A percentile compares a stretch with the other conserved stretches of the same genome.
Conservation (phyloP, 768 basidiomycete genomes). For the Macrolepiota albuminosa region DNA sequence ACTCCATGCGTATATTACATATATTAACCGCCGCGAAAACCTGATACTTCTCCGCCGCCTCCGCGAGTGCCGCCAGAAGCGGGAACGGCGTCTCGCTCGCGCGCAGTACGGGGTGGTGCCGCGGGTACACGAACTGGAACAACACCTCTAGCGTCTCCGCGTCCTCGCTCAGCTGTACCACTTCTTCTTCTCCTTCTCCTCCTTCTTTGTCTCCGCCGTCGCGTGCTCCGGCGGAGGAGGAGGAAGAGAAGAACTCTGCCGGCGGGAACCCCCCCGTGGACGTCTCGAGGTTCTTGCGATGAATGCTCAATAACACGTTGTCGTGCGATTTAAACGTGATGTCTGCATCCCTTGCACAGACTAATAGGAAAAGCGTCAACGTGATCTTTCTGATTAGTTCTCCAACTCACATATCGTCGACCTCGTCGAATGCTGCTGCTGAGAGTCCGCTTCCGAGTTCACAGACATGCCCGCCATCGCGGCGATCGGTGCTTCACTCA, state of each 20-base stretch:
- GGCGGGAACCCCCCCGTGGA: constrained; percentile 1
- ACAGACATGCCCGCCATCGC: neutral
- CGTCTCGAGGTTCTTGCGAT: constrained; percentile 6
- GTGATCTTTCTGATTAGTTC: neutral
- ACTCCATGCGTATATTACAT: constrained; percentile 6
- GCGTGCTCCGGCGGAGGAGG: no score
- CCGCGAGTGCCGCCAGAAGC: neutral
- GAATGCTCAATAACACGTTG: constrained; percentile 3
- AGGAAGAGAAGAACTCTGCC: neutral
- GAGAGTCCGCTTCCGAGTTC: neutral
- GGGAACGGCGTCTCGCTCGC: neutral
- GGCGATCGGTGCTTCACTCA: neutral
- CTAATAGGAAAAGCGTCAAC: neutral
- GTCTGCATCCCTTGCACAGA: constrained; percentile 1
- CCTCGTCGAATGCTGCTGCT: neutral
- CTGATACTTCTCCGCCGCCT: constrained; percentile 13
- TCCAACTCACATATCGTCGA: neutral
- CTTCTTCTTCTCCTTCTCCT: neutral
- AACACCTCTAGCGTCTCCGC: constrained; percentile 6
- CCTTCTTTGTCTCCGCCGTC: neutral
- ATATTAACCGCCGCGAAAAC: constrained; percentile 4
- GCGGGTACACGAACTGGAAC: constrained; percentile 9
- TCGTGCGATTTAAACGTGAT: constrained; percentile 2
- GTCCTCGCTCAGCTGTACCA: constrained; percentile 1
- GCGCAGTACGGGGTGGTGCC: neutral